A percentile compares a stretch with the other conserved stretches of the same genome.
phyloP scores from a whole-genome alignment of 176 grass and related monocot species.

The Pontederia crassipes region DNA sequence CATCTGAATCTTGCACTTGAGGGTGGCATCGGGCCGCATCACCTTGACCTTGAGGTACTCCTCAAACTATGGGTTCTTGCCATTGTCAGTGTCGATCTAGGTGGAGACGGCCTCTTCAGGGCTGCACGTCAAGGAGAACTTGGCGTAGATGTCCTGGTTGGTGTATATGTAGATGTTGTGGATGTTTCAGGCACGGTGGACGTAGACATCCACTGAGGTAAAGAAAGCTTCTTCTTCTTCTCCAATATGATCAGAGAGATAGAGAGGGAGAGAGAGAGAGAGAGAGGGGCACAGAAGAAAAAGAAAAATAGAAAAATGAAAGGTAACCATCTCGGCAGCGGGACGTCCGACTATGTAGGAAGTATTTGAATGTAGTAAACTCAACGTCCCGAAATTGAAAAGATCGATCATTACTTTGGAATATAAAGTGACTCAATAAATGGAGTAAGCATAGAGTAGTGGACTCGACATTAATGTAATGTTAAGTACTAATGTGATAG shows the following conservation, averaged over 20 bases:
- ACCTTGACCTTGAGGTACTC: slow-evolving; percentile 31
- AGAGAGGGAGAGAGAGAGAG: too few species aligned
- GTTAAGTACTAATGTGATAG: too few species aligned
- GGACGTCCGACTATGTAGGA: too few species aligned
- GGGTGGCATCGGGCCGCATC: slow-evolving; percentile 26
- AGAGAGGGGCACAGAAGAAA: too few species aligned
- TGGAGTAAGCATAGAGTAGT: too few species aligned
- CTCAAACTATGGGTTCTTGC: slow-evolving; percentile 43
- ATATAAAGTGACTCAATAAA: too few species aligned
- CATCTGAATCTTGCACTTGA: slow-evolving; percentile 92
- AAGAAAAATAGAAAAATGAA: too few species aligned
- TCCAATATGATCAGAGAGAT: background rate
- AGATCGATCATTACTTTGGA: too few species aligned
- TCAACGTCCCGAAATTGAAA: too few species aligned
- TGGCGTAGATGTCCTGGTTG: slow-evolving; percentile 79
- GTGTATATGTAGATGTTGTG: slow-evolving; percentile 92
- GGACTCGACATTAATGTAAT: too few species aligned
- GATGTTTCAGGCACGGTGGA: slow-evolving; percentile 49
- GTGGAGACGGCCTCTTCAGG: slow-evolving; percentile 53
- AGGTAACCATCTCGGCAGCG: too few species aligned
- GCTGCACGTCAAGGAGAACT: slow-evolving; percentile 48
- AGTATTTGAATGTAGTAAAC: too few species aligned
- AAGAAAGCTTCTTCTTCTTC: slow-evolving; percentile 1
- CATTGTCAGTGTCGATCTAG: slow-evolving; percentile 29
- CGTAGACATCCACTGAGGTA: slow-evolving; percentile 48